Evolutionary conservation across 1,139 yeast species (phyloP).

Genomic region (Saccharomyces hybrid): DNA sequence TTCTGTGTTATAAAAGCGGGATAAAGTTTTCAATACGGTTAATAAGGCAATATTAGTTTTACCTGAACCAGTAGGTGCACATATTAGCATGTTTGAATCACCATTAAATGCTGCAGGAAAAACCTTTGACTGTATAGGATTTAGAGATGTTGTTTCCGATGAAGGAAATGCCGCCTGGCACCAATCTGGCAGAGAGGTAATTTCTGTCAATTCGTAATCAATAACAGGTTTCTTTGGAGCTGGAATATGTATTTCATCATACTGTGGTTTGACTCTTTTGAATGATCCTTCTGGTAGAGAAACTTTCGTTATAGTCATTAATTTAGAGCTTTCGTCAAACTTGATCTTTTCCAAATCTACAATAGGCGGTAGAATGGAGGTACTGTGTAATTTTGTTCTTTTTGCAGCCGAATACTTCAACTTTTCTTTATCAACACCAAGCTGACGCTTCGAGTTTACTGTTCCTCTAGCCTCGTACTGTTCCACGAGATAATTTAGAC

Average conservation of each 20-base stretch:
- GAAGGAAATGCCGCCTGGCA: slow-evolving; percentile 68
- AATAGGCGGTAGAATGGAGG: slow-evolving; percentile 35
- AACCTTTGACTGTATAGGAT: slow-evolving; percentile 77
- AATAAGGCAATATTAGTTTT: slow-evolving; percentile 93
- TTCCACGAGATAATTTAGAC: slow-evolving; percentile 29
- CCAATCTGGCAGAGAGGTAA: slow-evolving; percentile 71
- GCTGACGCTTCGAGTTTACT: slow-evolving; percentile 22
- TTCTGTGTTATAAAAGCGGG: slow-evolving; percentile 42
- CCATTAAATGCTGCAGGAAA: slow-evolving; percentile 66
- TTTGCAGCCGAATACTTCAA: slow-evolving; percentile 17
- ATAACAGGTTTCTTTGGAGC: slow-evolving; percentile 48
- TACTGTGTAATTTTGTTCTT: slow-evolving; percentile 5
- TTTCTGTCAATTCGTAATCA: slow-evolving; percentile 48
- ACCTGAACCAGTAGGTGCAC: slow-evolving; percentile 99
- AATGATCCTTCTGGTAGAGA: slow-evolving; percentile 80
- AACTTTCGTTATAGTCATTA: slow-evolving; percentile 55
- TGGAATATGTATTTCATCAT: slow-evolving; percentile 87
- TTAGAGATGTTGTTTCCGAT: slow-evolving; percentile 57
- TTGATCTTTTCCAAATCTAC: slow-evolving; percentile 43
- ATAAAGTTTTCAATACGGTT: slow-evolving; percentile 56
- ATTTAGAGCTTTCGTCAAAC: slow-evolving; percentile 66
- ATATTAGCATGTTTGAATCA: slow-evolving; percentile 67
- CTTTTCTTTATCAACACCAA: slow-evolving; percentile 9
- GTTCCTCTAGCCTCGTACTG: slow-evolving; percentile 27
- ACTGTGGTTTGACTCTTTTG: slow-evolving; percentile 61